Base-by-base conservation (phyloP, 257 asterid species). In the Asclepias syriaca region DNA sequence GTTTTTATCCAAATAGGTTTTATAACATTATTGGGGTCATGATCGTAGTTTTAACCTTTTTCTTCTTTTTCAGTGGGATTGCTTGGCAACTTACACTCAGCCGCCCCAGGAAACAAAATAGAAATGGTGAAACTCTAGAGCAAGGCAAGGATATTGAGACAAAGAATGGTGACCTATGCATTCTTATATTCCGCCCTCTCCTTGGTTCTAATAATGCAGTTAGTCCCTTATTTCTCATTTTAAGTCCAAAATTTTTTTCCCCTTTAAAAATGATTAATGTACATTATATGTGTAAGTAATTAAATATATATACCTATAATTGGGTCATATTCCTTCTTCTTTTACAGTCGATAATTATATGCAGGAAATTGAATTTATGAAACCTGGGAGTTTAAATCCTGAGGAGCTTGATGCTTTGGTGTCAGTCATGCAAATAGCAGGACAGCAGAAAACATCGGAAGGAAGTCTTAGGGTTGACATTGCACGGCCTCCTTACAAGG, bases 301-400 rank as follows among this genome's bases (percentile, higher is more conserved):
- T 43, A 8, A 43, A 43, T 43, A 43, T 40, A 40, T 32, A 15
- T 32, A 24, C 5, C 15, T 51, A 16, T 51, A 34, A 61, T 61
- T 61, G 15, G 50, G 19, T 43, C 11, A 16, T 32, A 19, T 43
- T 66, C 34, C 15, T 43, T 74, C 0, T 4, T 39, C 29, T 1
- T 21, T 70, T 4, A 12, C 34, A 13, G 27, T 57, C 6, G 22
- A 24, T 24, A 60, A 40, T 66, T 49, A 6, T 72, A 13, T 78
- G 77, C 89, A 91, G 97, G 99, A 91, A 85, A 79, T 94, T 72
- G 97, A 91, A 85, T 90, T 91, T 82, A 88, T 88, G 90, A 94
- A 89, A 84, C 81, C 70, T 54, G 92, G 96, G 61, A 89, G 93
- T 77, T 89, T 87, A 82, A 87, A 86, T 74, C 72, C 75, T n/a